Evolutionary conservation across 805 yeast species (phyloP).

Genomic region (Lipomyces anomalus): DNA sequence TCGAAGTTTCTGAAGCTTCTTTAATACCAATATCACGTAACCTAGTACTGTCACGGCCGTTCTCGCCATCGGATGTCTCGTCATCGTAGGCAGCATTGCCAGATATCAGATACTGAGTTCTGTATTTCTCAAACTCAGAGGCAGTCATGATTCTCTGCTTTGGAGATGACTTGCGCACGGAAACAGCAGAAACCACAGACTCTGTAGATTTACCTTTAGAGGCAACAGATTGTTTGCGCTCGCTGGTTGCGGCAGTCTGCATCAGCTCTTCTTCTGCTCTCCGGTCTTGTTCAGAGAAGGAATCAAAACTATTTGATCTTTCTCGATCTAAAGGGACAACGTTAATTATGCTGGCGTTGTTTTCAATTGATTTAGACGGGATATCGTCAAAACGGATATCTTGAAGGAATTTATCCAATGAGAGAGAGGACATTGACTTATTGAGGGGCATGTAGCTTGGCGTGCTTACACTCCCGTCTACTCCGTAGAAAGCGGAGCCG

Average conservation of each 20-base stretch:
- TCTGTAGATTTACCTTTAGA: not conserved
- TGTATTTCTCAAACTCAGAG: constrained; percentile 28
- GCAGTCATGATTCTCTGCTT: constrained; percentile 27
- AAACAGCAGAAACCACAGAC: not conserved
- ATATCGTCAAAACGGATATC: too few species aligned
- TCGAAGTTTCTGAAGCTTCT: constrained; percentile 15
- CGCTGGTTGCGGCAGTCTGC: constrained; percentile 9
- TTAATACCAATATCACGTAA: constrained; percentile 11
- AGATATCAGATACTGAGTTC: constrained; percentile 18
- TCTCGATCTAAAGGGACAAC: not conserved
- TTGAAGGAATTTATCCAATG: constrained; percentile 5
- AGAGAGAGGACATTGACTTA: not conserved
- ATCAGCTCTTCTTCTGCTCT: constrained; percentile 8
- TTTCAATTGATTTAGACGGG: too few species aligned
- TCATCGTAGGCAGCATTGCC: constrained; percentile 1
- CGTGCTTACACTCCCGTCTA: too few species aligned
- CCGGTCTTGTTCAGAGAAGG: constrained; percentile 6
- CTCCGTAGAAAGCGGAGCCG: too few species aligned
- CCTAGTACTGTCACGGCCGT: constrained; percentile 4
- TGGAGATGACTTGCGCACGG: not conserved
- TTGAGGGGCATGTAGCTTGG: too few species aligned
- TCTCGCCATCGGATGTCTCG: constrained; percentile 1
- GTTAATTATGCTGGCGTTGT: not conserved
- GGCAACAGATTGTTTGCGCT: not conserved
- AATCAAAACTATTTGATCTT: constrained; percentile 1